Conservation (phyloP, 352 stramenopile genomes). For the Globisporangium middletonii region DNA sequence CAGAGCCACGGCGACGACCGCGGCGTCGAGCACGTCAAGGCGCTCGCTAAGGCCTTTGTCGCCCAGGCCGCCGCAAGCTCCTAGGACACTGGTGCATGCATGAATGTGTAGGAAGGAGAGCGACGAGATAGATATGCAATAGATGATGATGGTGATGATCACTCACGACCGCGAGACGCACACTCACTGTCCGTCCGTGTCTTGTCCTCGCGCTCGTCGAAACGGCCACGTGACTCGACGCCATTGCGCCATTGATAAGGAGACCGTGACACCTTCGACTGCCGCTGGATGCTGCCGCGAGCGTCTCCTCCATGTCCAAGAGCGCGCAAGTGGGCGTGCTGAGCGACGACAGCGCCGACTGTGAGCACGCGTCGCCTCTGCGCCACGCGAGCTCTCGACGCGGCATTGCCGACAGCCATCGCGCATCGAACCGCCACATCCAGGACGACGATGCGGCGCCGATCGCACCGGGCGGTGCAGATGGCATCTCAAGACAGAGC, state of each 20-base stretch:
- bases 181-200: too few species aligned
- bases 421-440: background rate
- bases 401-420: background rate
- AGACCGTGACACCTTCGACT: background rate
- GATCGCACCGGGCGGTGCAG: background rate
- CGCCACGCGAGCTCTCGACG: background rate
- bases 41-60: conserved; percentile 93
- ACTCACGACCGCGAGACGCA: too few species aligned
- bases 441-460: background rate
- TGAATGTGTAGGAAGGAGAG: background rate
- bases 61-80: conserved; percentile 36
- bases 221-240: too few species aligned
- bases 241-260: background rate
- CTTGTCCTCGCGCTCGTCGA: too few species aligned
- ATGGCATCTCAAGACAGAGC: background rate
- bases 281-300: background rate
- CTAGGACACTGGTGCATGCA: conserved; percentile 13
- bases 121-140: background rate
- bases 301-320: conserved; percentile 6
- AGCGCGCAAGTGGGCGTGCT: conserved; percentile 7
- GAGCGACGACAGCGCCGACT: background rate
- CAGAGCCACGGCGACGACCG: conserved; percentile 88
- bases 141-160: background rate
- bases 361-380: background rate
- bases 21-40: conserved; percentile 90